These are phyloP conservation scores for Oxyria digyna DNA, from an alignment of 148 eudicot species.

Conservation along the genomic window DNA sequence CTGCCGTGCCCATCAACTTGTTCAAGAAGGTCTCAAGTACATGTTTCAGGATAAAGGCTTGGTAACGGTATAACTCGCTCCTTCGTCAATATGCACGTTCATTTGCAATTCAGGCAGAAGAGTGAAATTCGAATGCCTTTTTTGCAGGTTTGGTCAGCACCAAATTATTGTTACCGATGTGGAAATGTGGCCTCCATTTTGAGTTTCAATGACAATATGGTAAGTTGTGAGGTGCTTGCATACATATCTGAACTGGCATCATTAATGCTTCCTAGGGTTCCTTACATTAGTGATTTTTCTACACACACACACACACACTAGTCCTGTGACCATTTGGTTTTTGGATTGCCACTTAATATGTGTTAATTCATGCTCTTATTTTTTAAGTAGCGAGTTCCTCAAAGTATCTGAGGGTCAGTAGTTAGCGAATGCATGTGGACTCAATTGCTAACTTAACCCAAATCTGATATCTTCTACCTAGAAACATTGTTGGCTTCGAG, in stretches of 20 bases:
- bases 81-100: background rate
- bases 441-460: background rate
- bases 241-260: background rate
- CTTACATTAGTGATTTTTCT: background rate
- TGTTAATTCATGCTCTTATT: background rate
- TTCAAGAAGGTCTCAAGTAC: conserved; percentile 98
- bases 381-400: too few relatives aligned
- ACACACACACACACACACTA: too few relatives aligned
- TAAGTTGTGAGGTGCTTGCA: conserved; percentile 13
- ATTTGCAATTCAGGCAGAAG: background rate
- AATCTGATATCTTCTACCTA: too few relatives aligned
- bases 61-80: conserved; percentile 48
- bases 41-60: conserved; percentile 99
- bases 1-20: conserved; percentile 99
- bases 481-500: too few relatives aligned
- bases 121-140: background rate
- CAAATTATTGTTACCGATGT: conserved; percentile 98
- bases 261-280: background rate
- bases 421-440: background rate
- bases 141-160: conserved; percentile 97
- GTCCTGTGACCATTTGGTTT: background rate
- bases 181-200: conserved; percentile 99
- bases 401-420: background rate
- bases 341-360: background rate
- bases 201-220: conserved; percentile 99